phyloP scores from a whole-genome alignment of 306 rosid species.

The Vicia villosa region DNA sequence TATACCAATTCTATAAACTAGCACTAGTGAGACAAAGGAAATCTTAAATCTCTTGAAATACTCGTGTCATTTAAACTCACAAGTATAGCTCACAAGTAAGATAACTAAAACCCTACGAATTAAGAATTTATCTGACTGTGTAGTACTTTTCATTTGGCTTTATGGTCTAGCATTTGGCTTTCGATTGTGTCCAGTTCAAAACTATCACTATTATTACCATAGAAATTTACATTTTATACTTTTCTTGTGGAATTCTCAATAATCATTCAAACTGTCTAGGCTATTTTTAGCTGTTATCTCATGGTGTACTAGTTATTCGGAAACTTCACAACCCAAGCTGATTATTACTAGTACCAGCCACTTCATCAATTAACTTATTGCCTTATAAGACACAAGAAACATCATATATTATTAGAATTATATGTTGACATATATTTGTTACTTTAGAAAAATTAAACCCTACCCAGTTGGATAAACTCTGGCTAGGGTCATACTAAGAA shows the following conservation, averaged over 20 bases:
- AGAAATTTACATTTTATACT: not conserved
- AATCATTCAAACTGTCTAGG: not conserved
- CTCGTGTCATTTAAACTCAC: no score
- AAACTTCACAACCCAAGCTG: not conserved
- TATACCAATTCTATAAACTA: no score
- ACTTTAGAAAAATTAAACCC: no score
- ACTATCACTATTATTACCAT: not conserved
- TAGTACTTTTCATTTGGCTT: not conserved
- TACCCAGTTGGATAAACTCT: no score
- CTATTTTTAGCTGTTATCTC: not conserved
- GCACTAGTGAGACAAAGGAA: no score
- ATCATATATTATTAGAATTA: not conserved
- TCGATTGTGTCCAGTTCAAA: not conserved
- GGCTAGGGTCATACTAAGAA: no score
- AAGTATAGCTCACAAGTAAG: no score
- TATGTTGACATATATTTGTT: not conserved
- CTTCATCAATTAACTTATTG: not conserved
- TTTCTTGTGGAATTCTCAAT: not conserved
- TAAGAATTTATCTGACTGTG: no score
- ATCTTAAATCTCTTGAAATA: no score
- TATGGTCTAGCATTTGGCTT: not conserved
- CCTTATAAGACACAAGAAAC: not conserved
- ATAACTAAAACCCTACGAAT: no score
- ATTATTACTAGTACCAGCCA: not conserved
- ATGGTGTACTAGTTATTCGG: not conserved